phyloP scores from a whole-genome alignment of 2,329 filamentous ascomycete genomes.

The Bipolaris bicolor region DNA sequence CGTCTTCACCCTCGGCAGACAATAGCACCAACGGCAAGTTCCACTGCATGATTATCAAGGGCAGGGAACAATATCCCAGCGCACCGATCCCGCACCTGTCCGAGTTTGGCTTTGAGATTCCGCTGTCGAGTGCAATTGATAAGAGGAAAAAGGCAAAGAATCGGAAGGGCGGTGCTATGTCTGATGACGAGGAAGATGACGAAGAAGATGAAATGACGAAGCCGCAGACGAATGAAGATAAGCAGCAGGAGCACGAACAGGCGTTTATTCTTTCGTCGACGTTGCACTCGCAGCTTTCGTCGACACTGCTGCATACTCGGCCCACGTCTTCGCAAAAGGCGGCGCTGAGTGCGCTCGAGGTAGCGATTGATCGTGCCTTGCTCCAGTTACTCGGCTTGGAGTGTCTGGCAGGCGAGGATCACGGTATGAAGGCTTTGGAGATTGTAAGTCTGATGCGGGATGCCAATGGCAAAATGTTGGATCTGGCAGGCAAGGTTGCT shows the following conservation, averaged over 20 bases:
- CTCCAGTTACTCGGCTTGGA: slow-evolving; percentile 88
- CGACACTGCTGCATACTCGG: slow-evolving; percentile 72
- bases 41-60: slow-evolving; percentile 98
- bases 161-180: slow-evolving; percentile 43
- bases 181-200: slow-evolving; percentile 39
- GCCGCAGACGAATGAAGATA: slow-evolving; percentile 43
- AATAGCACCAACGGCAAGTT: slow-evolving; percentile 89
- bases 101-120: slow-evolving; percentile 91
- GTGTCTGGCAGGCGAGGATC: slow-evolving; percentile 89
- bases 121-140: slow-evolving; percentile 66
- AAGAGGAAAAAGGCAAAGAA: slow-evolving; percentile 20
- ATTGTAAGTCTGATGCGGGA: slow-evolving; percentile 87
- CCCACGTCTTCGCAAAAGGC: slow-evolving; percentile 68
- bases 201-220: slow-evolving; percentile 39
- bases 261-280: slow-evolving; percentile 77
- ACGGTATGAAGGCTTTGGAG: slow-evolving; percentile 93
- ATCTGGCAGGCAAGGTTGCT: slow-evolving; percentile 88
- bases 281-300: slow-evolving; percentile 74
- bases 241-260: slow-evolving; percentile 75
- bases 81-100: slow-evolving; percentile 89
- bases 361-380: slow-evolving; percentile 88
- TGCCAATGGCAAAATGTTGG: slow-evolving; percentile 83
- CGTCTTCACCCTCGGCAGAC: slow-evolving; percentile 61
- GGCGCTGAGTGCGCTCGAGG: slow-evolving; percentile 72
- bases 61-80: slow-evolving; percentile 81